phyloP scores from a whole-genome alignment of 148 eudicot species.

The Camellia sinensis region DNA sequence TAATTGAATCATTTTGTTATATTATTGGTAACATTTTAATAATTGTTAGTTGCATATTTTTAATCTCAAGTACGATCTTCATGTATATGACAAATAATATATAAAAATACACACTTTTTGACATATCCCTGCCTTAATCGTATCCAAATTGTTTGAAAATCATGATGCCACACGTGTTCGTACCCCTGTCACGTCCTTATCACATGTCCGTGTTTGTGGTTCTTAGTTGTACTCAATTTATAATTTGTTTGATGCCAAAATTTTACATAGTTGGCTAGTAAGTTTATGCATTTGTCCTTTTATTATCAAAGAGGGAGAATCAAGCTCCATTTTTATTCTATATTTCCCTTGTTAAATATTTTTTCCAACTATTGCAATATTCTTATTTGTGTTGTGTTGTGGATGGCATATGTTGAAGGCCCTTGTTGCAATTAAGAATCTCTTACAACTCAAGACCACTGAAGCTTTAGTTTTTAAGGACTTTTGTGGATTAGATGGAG shows the following conservation, averaged over 20 bases:
- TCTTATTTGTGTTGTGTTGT: conserved; percentile 6
- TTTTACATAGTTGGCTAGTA: background rate
- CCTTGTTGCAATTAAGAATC: conserved; percentile 63
- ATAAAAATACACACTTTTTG: too few relatives aligned
- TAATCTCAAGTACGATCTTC: too few relatives aligned
- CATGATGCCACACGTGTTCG: too few relatives aligned
- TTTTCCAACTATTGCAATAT: background rate
- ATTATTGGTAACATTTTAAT: too few relatives aligned
- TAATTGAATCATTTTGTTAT: too few relatives aligned
- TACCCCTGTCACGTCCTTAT: too few relatives aligned
- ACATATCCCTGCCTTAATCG: too few relatives aligned
- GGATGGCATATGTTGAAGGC: conserved; percentile 44
- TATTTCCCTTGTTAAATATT: background rate
- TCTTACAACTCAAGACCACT: conserved; percentile 51
- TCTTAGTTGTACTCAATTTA: too few relatives aligned
- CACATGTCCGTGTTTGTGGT: too few relatives aligned
- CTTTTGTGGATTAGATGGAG: conserved; percentile 59
- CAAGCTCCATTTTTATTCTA: conserved; percentile 5
- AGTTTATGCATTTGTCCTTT: conserved; percentile 1
- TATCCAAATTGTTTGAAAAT: too few relatives aligned
- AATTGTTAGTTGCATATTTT: too few relatives aligned
- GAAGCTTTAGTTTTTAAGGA: conserved; percentile 57
- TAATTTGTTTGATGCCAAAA: background rate
- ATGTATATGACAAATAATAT: too few relatives aligned
- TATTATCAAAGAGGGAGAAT: background rate